phyloP scores from a whole-genome alignment of 1,284 basidiomycete genomes.

The Ganoderma sinense region DNA sequence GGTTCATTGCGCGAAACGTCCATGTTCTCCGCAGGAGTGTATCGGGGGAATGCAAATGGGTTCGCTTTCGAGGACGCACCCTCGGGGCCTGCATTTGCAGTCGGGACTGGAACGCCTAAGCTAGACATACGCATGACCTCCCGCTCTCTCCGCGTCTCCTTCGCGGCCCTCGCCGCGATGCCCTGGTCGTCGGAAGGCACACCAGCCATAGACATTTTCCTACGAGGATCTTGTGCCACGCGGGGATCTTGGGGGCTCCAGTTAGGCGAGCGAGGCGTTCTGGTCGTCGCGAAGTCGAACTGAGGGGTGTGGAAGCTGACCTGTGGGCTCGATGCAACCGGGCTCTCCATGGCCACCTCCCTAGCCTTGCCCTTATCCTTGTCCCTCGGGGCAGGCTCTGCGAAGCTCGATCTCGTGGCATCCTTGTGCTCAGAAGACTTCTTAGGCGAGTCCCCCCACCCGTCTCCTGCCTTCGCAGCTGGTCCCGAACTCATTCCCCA shows the following conservation, averaged over 20 bases:
- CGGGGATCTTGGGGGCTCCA: background rate
- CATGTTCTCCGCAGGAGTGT: slow-evolving; percentile 21
- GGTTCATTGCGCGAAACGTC: slow-evolving; percentile 3
- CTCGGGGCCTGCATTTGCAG: slow-evolving; percentile 11
- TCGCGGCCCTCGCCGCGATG: background rate
- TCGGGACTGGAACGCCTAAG: slow-evolving; percentile 18
- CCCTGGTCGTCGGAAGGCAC: slow-evolving; percentile 12
- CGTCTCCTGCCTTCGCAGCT: background rate
- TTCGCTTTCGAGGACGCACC: slow-evolving; percentile 12
- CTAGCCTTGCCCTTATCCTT: slow-evolving; percentile 3
- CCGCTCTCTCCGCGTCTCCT: slow-evolving; percentile 8
- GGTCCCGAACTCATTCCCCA: background rate
- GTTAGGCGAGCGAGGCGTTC: slow-evolving; percentile 1
- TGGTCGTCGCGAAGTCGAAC: background rate
- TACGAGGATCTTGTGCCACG: slow-evolving; percentile 8
- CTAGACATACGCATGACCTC: slow-evolving; percentile 15
- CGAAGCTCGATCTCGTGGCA: slow-evolving; percentile 1
- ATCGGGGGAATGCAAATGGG: slow-evolving; percentile 24
- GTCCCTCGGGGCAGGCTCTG: background rate
- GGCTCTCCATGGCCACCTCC: background rate
- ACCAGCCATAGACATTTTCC: background rate
- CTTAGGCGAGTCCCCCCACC: background rate
- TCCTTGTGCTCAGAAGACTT: background rate
- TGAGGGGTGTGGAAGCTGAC: background rate
- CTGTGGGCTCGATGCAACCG: background rate